Evolutionary conservation across 139 green algal genomes (phyloP).

Genomic region (Coelastrella sp.): DNA sequence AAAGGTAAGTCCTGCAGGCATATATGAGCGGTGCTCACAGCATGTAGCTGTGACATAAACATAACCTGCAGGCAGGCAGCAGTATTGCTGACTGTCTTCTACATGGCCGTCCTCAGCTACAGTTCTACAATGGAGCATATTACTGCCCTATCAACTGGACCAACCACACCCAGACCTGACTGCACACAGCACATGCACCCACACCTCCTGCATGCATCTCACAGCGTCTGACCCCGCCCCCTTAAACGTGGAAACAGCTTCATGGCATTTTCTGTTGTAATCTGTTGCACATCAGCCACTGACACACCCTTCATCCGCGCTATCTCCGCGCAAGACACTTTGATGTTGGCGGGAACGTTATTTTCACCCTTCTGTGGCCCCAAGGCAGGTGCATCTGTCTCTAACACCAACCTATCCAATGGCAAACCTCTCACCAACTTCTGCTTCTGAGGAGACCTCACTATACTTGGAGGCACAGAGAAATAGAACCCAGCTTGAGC

Average conservation of each 20-base stretch:
- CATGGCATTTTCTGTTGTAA: constrained; percentile 33
- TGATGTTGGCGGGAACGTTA: constrained; percentile 32
- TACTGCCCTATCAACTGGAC: no score
- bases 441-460: constrained; percentile 38
- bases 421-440: constrained; percentile 40
- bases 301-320: constrained; percentile 29
- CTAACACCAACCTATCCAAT: constrained; percentile 22
- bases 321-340: constrained; percentile 15
- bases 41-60: no score
- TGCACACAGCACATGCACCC: no score
- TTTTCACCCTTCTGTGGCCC: not conserved
- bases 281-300: constrained; percentile 11
- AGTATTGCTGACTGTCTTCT: no score
- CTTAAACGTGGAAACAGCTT: constrained; percentile 33
- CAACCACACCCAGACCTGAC: no score
- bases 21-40: no score
- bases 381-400: constrained; percentile 32
- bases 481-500: constrained; percentile 35
- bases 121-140: no score
- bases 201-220: no score
- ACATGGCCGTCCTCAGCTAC: no score
- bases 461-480: constrained; percentile 28
- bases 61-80: no score
- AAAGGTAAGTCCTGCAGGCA: no score
- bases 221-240: no score